Base-by-base conservation (phyloP, 768 basidiomycete species). In the Harrya chromipes region DNA sequence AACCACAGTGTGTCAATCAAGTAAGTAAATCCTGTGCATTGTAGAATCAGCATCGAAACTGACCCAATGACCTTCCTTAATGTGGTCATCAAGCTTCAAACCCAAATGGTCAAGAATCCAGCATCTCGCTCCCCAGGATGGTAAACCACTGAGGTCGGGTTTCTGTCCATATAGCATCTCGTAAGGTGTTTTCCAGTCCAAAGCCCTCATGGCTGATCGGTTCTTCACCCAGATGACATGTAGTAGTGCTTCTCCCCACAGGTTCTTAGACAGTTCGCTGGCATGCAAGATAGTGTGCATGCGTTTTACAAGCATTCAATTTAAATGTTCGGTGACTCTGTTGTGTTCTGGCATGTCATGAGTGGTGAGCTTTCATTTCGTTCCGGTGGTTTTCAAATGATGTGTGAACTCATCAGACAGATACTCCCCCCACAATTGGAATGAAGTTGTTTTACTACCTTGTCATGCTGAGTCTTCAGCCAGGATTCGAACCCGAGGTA, bases 31-130 rank as follows among this genome's bases (percentile, higher is more conserved):
- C 0, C 56, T 55, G 33, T 68, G 63, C 0, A 61, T 66, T n/a
- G 61, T 66, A 44, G 64, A 68, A 21, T 68, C 53, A 2, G 61
- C 46, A 50, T 72, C 66, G 55, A 65, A 70, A 0, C 74, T 70
- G 11, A 75, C 54, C 67, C 68, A 76, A 10, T 52, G 50, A 1
- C 69, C 70, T 20, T 66, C 55, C 4, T 56, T 37, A 6, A 56
- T 58, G 13, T 55, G 34, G 16, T 57, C 47, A 5, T 64, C 67
- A 0, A 73, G 52, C 49, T 73, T 72, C 2, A 12, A 43, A 9
- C 26, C 56, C 5, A 41, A 49, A 1, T 31, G 33, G 34, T 58
- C 53, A 8, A 67, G 58, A 1, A 71, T 63, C 52, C 49, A 68
- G 4, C 56, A 53, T 11, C 38, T 44, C 5, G 50, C 47, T 5